These are phyloP conservation scores for Acer negundo DNA, from an alignment of 345 rosid genomes.

Conservation along the genomic window DNA sequence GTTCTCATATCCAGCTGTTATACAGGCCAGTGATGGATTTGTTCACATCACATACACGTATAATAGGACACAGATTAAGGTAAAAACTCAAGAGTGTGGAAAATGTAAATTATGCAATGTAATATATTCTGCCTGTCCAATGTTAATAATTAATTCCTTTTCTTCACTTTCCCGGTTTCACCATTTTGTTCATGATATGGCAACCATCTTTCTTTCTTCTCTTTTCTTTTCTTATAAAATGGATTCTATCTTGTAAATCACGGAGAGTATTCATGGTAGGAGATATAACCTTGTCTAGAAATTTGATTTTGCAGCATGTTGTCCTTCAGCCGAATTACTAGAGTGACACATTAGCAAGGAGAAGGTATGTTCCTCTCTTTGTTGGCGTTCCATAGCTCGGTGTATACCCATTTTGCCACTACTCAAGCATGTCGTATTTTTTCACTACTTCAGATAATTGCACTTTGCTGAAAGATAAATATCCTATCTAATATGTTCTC, in stretches of 20 bases:
- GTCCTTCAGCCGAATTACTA: conserved; percentile 47
- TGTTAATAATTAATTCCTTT: neutral
- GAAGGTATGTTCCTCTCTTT: conserved; percentile 25
- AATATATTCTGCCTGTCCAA: neutral
- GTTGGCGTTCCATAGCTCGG: neutral
- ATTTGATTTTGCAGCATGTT: conserved; percentile 48
- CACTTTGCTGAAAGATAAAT: too few species aligned
- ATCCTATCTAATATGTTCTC: too few species aligned
- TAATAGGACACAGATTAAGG: conserved; percentile 90
- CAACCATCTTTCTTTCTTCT: neutral
- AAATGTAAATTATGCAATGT: neutral
- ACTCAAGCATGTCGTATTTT: neutral
- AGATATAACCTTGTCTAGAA: conserved; percentile 11
- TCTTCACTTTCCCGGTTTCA: neutral
- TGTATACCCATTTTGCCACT: neutral
- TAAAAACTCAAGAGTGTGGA: conserved; percentile 16
- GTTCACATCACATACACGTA: conserved; percentile 91
- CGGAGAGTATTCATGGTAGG: neutral
- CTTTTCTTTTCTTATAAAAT: neutral
- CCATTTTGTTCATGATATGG: neutral
- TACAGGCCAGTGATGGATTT: conserved; percentile 71
- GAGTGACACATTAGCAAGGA: neutral
- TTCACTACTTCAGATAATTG: neutral
- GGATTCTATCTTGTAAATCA: conserved; percentile 10
- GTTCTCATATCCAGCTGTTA: conserved; percentile 87